These are phyloP conservation scores for Sugiyamaella chiloensis DNA, from an alignment of 805 yeast species.

Conservation along the genomic window DNA sequence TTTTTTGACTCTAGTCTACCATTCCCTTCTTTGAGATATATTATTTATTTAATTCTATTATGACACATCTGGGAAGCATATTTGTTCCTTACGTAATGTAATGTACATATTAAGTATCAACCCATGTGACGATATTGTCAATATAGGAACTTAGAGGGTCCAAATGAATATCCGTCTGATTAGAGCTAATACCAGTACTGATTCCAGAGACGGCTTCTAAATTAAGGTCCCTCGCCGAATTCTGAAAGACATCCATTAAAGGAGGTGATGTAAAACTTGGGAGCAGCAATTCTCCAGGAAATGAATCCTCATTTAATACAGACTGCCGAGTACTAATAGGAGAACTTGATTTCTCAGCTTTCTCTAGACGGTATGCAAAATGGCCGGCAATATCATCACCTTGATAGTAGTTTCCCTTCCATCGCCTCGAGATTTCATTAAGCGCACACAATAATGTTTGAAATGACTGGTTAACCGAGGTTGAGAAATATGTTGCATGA, in stretches of 20 bases:
- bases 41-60: too few species aligned
- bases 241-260: not conserved
- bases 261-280: constrained; percentile 1
- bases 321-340: not conserved
- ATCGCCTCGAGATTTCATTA: constrained; percentile 17
- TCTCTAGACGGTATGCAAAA: constrained; percentile 17
- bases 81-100: too few species aligned
- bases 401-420: constrained; percentile 11
- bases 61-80: too few species aligned
- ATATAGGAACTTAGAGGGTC: not conserved
- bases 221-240: too few species aligned
- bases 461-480: constrained; percentile 9
- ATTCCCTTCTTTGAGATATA: too few species aligned
- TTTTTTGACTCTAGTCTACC: too few species aligned
- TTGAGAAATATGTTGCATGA: constrained; percentile 8
- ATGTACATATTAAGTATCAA: not conserved
- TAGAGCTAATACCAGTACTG: too few species aligned
- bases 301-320: not conserved
- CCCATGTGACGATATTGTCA: not conserved
- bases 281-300: not conserved
- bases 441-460: constrained; percentile 13
- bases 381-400: constrained; percentile 18
- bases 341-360: not conserved
- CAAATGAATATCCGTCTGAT: not conserved
- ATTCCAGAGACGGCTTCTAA: too few species aligned